A percentile compares a stretch with the other conserved stretches of the same genome.
phyloP scores from a whole-genome alignment of 1,284 basidiomycete species.

The Puccinia novopanici region DNA sequence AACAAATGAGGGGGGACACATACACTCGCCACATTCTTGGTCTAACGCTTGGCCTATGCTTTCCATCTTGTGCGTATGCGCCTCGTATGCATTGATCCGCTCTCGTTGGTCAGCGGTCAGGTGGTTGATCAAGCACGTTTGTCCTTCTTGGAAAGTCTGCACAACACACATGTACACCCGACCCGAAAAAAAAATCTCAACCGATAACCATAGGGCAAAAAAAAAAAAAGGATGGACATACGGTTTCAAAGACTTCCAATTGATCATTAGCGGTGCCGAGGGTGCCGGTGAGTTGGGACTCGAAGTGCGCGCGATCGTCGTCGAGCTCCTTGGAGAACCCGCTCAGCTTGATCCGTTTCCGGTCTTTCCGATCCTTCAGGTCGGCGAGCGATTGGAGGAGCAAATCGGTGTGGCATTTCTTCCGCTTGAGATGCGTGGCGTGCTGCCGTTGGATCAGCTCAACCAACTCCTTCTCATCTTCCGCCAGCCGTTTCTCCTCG shows the following conservation, averaged over 20 bases:
- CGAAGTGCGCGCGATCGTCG: slow-evolving; percentile 2
- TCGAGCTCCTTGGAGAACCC: slow-evolving; percentile 35
- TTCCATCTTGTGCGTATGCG: slow-evolving; percentile 35
- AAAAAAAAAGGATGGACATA: background rate
- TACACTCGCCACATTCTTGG: slow-evolving; percentile 25
- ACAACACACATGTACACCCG: background rate
- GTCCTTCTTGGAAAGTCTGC: slow-evolving; percentile 34
- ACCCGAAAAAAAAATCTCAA: background rate
- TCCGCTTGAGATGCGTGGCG: slow-evolving; percentile 27
- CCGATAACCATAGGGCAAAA: background rate
- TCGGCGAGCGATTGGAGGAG: slow-evolving; percentile 34
- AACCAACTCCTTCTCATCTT: slow-evolving; percentile 42
- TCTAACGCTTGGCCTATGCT: slow-evolving; percentile 6
- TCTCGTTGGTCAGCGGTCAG: slow-evolving; percentile 19
- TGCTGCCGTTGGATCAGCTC: slow-evolving; percentile 36
- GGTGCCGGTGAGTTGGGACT: background rate
- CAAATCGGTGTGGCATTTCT: slow-evolving; percentile 24
- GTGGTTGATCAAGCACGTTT: slow-evolving; percentile 14
- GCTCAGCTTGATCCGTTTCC: slow-evolving; percentile 27
- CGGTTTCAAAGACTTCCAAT: slow-evolving; percentile 31
- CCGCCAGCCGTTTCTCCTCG: slow-evolving; percentile 23
- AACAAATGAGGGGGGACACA: background rate
- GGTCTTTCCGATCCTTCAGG: slow-evolving; percentile 40
- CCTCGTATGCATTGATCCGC: slow-evolving; percentile 8
- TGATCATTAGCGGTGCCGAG: slow-evolving; percentile 23